Evolutionary conservation across 2,329 filamentous ascomycete genomes (phyloP).

Genomic region (Apiospora phragmitis): DNA sequence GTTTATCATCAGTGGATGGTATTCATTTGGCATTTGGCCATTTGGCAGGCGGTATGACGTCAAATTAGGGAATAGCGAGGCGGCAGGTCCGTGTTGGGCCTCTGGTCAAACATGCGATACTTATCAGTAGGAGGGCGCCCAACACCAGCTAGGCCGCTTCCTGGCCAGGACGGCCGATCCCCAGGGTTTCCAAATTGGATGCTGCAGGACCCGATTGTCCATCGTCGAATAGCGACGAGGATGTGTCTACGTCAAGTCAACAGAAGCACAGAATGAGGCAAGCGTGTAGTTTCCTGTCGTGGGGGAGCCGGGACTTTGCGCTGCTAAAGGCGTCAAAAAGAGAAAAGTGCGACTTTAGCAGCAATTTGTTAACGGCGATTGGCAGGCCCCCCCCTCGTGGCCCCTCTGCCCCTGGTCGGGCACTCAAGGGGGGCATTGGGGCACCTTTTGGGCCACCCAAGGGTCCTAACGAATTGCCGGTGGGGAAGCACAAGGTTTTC

Average conservation of each 20-base stretch:
- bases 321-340: neutral
- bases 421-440: neutral
- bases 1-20: neutral
- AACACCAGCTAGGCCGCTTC: neutral
- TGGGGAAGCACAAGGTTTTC: neutral
- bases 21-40: neutral
- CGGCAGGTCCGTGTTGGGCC: neutral
- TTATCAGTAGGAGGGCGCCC: neutral
- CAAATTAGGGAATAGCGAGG: neutral
- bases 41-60: conserved; percentile 3
- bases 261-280: neutral
- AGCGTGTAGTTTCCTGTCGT: neutral
- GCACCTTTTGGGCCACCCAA: neutral
- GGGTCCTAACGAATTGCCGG: conserved; percentile 4
- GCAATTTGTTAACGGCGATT: neutral
- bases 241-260: neutral
- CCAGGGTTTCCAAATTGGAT: neutral
- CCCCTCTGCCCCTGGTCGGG: neutral
- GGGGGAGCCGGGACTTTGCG: neutral
- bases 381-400: neutral
- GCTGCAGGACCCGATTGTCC: neutral
- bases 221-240: neutral
- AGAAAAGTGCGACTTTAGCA: neutral
- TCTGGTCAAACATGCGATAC: neutral
- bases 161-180: neutral